Evolutionary conservation across 495 filamentous ascomycete species (phyloP).

Genomic region (Emericellopsis terricola): DNA sequence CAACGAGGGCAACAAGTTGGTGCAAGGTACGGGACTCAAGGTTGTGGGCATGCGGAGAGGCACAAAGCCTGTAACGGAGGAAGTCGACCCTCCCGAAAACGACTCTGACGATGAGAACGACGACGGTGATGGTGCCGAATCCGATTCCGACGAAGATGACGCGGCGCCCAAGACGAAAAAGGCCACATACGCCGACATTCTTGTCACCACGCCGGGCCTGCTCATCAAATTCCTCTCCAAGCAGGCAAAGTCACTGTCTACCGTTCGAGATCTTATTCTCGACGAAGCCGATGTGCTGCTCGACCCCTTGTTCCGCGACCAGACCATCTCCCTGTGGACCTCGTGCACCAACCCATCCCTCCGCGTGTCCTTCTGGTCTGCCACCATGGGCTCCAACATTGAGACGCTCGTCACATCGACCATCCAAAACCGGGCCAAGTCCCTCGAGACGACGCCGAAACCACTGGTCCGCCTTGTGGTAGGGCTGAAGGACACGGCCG

Average conservation of each 20-base stretch:
- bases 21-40: slow-evolving; percentile 57
- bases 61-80: slow-evolving; percentile 43
- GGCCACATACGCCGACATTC: slow-evolving; percentile 54
- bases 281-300: slow-evolving; percentile 94
- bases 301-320: slow-evolving; percentile 76
- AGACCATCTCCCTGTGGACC: slow-evolving; percentile 76
- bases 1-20: slow-evolving; percentile 75
- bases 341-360: slow-evolving; percentile 48
- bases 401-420: slow-evolving; percentile 47
- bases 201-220: slow-evolving; percentile 74
- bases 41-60: slow-evolving; percentile 73
- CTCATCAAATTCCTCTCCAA: slow-evolving; percentile 56
- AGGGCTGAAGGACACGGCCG: slow-evolving; percentile 84
- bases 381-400: slow-evolving; percentile 87
- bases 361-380: slow-evolving; percentile 73
- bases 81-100: slow-evolving; percentile 11
- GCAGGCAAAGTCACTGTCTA: slow-evolving; percentile 31
- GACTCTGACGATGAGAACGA: slow-evolving; percentile 12
- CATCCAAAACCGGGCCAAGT: slow-evolving; percentile 37
- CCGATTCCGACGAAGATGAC: slow-evolving; percentile 19
- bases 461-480: slow-evolving; percentile 72
- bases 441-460: slow-evolving; percentile 19
- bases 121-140: slow-evolving; percentile 22
- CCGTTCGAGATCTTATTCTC: slow-evolving; percentile 54
- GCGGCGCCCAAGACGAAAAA: slow-evolving; percentile 17